phyloP scores from a whole-genome alignment of 2,329 filamentous ascomycete species.

The Fusarium nodosum region DNA sequence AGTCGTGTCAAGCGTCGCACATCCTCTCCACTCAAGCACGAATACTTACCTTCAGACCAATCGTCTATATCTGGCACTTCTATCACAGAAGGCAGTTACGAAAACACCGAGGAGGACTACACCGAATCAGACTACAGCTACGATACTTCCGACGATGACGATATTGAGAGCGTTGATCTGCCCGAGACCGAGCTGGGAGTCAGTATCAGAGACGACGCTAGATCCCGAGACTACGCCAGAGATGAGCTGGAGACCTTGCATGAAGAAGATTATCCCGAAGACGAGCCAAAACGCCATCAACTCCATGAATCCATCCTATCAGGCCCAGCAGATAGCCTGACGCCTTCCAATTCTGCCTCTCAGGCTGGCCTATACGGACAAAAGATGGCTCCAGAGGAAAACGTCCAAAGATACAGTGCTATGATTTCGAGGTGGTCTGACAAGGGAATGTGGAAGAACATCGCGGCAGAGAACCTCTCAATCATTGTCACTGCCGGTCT shows the following conservation, averaged over 20 bases:
- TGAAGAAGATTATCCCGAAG: conserved; percentile 31
- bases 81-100: conserved; percentile 63
- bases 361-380: conserved; percentile 73
- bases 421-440: conserved; percentile 74
- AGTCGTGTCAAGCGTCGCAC: conserved; percentile 74
- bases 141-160: conserved; percentile 63
- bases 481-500: conserved; percentile 70
- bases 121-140: conserved; percentile 66
- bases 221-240: conserved; percentile 58
- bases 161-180: conserved; percentile 71
- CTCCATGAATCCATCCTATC: conserved; percentile 60
- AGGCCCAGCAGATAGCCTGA: conserved; percentile 71
- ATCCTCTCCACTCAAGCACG: conserved; percentile 95
- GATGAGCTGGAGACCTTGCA: conserved; percentile 44
- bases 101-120: conserved; percentile 57
- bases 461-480: conserved; percentile 65
- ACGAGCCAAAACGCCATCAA: conserved; percentile 40
- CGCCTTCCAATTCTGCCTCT: conserved; percentile 85
- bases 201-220: conserved; percentile 66
- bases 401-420: conserved; percentile 64
- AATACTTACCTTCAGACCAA: conserved; percentile 87
- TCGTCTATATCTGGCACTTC: conserved; percentile 72
- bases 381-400: conserved; percentile 55
- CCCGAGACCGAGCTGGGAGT: conserved; percentile 71
- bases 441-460: conserved; percentile 71